Base-by-base conservation (phyloP, 1,139 yeast species). In the Suhomyces wounanorum region DNA sequence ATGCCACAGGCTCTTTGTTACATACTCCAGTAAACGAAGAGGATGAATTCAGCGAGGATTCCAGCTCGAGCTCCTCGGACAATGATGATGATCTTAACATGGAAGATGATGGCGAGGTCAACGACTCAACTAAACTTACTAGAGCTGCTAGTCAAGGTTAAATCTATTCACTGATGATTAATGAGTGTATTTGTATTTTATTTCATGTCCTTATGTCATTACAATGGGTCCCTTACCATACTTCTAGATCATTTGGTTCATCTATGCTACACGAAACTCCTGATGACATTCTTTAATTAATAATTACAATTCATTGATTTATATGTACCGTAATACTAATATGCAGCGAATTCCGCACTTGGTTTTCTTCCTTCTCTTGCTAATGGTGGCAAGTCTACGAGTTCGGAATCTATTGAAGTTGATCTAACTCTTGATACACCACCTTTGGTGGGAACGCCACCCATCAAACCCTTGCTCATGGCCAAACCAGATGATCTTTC, bases 401-500 rank as follows among this genome's bases (percentile, higher is more conserved):
- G 78, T 7, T 80, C 72, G 35, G 69, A 65, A 38, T 70, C 72
- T 0, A 79, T 73, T 33, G 74, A 67, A 30, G 53, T 55, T 13
- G 48, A 25, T 14, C 17, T 14, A 5, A 35, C 21, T 17, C 42
- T 26, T 8, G 44, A 13, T 3, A 37, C 31, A 3, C 37, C 37
- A 30, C 54, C 54, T 45, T 68, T 67, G 21, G 63, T 65, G 1
- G 81, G 81, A 4, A 75, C 77, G 0, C 78, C 78, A 1, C 97
- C 96, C 79, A 92, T 91, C 52, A 94, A 82, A 43, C 99, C 98
- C 68, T 89, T 90, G 58, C 89, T 82, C 70, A 88, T 91, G 18
- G 97, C 97, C 62, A 89, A 85, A 11, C 84, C 85, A 30, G 92
- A 82, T 30, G 90, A 85, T 67, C 99, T 82, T 52, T 81, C 76